Evolutionary conservation across 2,329 filamentous ascomycete species (phyloP), one percentile per base, ranked within the genome.

Genomic region (Acrocalymma vagum): DNA sequence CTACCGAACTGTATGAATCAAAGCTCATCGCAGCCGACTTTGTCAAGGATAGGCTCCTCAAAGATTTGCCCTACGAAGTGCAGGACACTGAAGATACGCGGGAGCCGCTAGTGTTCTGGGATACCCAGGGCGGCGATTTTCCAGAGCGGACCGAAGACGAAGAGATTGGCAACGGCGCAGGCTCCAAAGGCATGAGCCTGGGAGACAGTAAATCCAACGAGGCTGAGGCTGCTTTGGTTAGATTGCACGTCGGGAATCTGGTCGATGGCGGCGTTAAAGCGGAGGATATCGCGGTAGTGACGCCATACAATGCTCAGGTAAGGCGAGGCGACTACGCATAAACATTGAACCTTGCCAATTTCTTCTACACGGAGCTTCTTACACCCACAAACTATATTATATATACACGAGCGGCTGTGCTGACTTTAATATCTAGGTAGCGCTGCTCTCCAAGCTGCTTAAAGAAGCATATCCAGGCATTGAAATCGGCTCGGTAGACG

Each of bases 401-500:
- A 15, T 32, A 15, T 42, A 20, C 27, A 26, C 20, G 26, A 2
- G 32, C 16, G 10, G 36, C 33, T 56, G 41, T 57, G 40, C 55
- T 33, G 20, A 41, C 55, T 41, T 55, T 39, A 27, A 48, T 44
- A 5, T 23, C 42, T 51, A 95, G 82, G 80, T 96, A 23, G 86
- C 88, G 4, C 72, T 95, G 9, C 76, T 97, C 35, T 85, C 90
- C 9, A 75, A 78, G 24, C 78, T 87, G 52, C 79, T 99, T 33
- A 94, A 93, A 64, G 88, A 94, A 45, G 75, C 78, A 25, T 95
- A 87, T 58, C 87, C 88, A 0, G 90, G 87, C 9, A 84, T 99
- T 34, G 94, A 99, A 69, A 78, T 99, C n/a, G 94, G 94, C 22
- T 96, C 90, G 59, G 90, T 99, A 2, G 94, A 99, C 69, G 94